phyloP scores from a whole-genome alignment of 1,284 basidiomycete genomes.

The Puccinia brachypodii region DNA sequence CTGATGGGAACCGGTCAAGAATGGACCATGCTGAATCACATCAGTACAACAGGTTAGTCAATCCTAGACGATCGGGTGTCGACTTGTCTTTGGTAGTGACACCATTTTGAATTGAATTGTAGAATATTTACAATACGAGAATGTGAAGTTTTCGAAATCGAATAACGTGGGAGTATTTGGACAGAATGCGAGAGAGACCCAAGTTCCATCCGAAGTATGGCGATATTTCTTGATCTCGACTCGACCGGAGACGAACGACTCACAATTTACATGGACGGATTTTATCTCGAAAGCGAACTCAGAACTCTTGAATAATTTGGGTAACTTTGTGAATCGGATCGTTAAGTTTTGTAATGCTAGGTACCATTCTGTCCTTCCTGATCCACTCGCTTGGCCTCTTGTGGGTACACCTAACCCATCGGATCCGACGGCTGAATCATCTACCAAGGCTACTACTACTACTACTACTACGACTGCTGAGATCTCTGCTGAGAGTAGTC shows the following conservation, averaged over 20 bases:
- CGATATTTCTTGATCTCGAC: slow-evolving; percentile 92
- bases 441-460: neutral
- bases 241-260: slow-evolving; percentile 88
- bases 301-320: slow-evolving; percentile 91
- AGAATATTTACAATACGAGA: slow-evolving; percentile 99
- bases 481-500: neutral
- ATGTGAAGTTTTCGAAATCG: slow-evolving; percentile 98
- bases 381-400: slow-evolving; percentile 42
- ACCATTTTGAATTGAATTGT: neutral
- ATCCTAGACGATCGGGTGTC: slow-evolving; percentile 50
- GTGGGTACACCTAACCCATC: slow-evolving; percentile 1
- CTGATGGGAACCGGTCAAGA: slow-evolving; percentile 82
- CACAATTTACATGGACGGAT: slow-evolving; percentile 95
- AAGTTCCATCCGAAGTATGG: slow-evolving; percentile 91
- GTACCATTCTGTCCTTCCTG: slow-evolving; percentile 35
- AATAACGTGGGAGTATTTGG: slow-evolving; percentile 97
- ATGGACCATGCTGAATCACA: slow-evolving; percentile 93
- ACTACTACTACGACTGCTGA: too few species aligned
- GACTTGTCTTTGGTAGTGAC: neutral
- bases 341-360: slow-evolving; percentile 51
- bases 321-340: slow-evolving; percentile 94
- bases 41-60: slow-evolving; percentile 81
- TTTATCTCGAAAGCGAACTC: slow-evolving; percentile 94
- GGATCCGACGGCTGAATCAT: neutral
- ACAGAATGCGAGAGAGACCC: slow-evolving; percentile 87